Conservation (phyloP, 1,139 yeast species). For the Candida neerlandica region DNA sequence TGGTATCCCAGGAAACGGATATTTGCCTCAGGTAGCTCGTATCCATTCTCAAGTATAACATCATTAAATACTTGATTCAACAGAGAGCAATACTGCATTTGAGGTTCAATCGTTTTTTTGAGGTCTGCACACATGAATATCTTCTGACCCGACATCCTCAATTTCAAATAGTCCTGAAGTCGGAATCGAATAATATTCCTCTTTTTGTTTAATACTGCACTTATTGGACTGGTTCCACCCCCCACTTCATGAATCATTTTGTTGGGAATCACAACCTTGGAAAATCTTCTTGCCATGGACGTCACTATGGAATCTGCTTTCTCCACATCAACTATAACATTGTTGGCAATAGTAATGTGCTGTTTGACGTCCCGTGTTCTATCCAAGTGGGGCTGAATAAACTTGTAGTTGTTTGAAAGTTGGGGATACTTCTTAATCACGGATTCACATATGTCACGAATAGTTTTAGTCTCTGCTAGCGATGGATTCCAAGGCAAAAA, state of each 20-base stretch:
- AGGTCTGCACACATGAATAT: conserved; percentile 3
- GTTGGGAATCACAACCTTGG: neutral
- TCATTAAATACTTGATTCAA: neutral
- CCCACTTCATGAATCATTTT: conserved; percentile 1
- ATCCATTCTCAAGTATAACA: neutral
- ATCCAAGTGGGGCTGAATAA: conserved; percentile 12
- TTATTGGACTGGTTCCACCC: neutral
- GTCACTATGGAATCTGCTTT: neutral
- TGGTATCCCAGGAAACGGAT: neutral
- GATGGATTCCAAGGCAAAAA: conserved; percentile 16
- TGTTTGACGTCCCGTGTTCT: conserved; percentile 7
- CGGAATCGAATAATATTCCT: conserved; percentile 6
- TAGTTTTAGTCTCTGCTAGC: neutral
- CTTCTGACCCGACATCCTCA: neutral
- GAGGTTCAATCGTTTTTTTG: neutral
- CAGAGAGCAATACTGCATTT: neutral
- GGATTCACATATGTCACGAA: conserved; percentile 7
- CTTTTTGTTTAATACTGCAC: conserved; percentile 2
- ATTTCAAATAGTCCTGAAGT: conserved; percentile 1
- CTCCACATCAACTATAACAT: neutral
- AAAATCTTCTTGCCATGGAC: neutral
- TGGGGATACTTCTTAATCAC: conserved; percentile 7
- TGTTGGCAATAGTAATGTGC: conserved; percentile 11
- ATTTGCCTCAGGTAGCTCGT: neutral
- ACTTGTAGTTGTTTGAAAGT: conserved; percentile 11